phyloP scores from a whole-genome alignment of 306 rosid species.

The Medicago truncatula region DNA sequence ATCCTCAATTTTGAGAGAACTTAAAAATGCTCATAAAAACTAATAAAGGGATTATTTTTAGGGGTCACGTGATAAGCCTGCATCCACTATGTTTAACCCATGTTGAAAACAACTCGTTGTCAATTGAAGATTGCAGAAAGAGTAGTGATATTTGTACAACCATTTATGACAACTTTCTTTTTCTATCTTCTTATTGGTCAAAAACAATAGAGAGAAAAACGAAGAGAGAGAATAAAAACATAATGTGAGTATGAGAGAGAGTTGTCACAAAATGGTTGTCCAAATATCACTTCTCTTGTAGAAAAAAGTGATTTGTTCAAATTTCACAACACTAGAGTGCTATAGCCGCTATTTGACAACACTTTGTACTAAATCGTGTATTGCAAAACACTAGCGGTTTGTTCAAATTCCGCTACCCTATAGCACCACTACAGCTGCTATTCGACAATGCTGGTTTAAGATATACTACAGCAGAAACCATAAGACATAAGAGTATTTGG shows the following conservation, averaged over 20 bases:
- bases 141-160: no score
- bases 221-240: no score
- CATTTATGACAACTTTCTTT: no score
- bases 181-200: no score
- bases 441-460: neutral
- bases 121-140: neutral
- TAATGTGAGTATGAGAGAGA: no score
- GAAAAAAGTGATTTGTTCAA: neutral
- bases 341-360: neutral
- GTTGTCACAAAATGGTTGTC: no score
- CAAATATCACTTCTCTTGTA: neutral
- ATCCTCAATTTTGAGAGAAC: neutral
- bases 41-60: neutral
- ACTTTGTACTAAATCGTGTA: neutral
- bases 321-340: neutral
- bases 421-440: neutral
- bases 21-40: conserved; percentile 7
- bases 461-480: conserved; percentile 1
- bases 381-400: neutral
- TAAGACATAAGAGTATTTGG: neutral
- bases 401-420: neutral
- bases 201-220: no score
- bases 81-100: neutral
- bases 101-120: neutral
- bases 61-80: neutral